A percentile compares a stretch with the other conserved stretches of the same genome.
Conservation (phyloP, 1,284 basidiomycete species). For the Heterobasidion occidentale region DNA sequence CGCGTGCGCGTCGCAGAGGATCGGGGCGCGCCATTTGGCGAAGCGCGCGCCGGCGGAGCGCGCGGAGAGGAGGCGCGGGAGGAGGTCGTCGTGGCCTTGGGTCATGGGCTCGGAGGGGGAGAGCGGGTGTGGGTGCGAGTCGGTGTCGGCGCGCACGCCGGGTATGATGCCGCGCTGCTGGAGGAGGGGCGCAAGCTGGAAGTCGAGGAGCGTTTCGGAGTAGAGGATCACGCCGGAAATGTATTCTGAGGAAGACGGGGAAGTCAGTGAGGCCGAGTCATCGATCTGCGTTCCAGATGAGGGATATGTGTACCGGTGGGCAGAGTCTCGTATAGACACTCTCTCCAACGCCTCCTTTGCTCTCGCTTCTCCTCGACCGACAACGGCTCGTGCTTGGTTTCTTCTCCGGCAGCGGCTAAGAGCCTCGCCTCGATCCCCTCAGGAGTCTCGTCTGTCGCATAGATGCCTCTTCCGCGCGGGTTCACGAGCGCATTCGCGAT, state of each 20-base stretch:
- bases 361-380: constrained; percentile 29
- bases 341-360: constrained; percentile 34
- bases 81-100: constrained; percentile 40
- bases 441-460: constrained; percentile 45
- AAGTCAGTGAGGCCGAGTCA: background rate
- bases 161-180: constrained; percentile 36
- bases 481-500: constrained; percentile 36
- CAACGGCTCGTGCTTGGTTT: constrained; percentile 16
- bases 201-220: constrained; percentile 38
- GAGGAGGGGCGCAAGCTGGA: constrained; percentile 35
- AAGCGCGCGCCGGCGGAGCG: constrained; percentile 38
- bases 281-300: no score
- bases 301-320: constrained; percentile 24
- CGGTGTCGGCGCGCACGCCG: constrained; percentile 43
- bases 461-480: constrained; percentile 42
- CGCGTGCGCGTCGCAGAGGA: constrained; percentile 31
- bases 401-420: constrained; percentile 24
- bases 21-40: constrained; percentile 43
- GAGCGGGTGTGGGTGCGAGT: constrained; percentile 36
- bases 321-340: constrained; percentile 34
- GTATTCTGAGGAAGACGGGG: constrained; percentile 24
- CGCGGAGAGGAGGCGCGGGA: constrained; percentile 33
- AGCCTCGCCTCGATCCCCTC: constrained; percentile 34
- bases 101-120: constrained; percentile 38
- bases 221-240: constrained; percentile 45